Conservation (phyloP, 2,329 filamentous ascomycete species). For the Fusarium incarnatum region DNA sequence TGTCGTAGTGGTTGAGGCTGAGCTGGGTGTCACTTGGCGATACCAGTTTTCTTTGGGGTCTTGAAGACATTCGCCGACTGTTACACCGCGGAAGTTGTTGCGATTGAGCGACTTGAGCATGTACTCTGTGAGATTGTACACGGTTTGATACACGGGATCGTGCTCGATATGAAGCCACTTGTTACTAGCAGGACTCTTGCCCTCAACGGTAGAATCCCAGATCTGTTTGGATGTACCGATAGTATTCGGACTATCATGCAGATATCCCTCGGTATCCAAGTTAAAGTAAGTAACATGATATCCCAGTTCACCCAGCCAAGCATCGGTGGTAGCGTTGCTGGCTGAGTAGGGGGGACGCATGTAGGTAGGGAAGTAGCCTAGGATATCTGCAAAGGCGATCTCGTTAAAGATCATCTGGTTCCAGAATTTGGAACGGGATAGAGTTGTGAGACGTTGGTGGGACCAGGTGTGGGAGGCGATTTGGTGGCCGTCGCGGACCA, state of each 20-base stretch:
- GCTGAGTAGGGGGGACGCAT: conserved; percentile 62
- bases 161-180: conserved; percentile 66
- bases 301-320: conserved; percentile 57
- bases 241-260: conserved; percentile 61
- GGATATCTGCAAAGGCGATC: conserved; percentile 55
- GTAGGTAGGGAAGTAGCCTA: conserved; percentile 57
- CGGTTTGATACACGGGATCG: conserved; percentile 61
- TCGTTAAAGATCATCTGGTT: conserved; percentile 59
- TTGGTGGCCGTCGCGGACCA: conserved; percentile 67
- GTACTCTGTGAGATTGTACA: conserved; percentile 57
- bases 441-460: conserved; percentile 56
- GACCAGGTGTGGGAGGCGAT: conserved; percentile 66
- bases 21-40: conserved; percentile 38
- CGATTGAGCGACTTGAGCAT: conserved; percentile 56
- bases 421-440: conserved; percentile 50
- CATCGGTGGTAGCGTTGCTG: conserved; percentile 55
- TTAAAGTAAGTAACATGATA: conserved; percentile 71
- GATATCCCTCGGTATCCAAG: conserved; percentile 70
- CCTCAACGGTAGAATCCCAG: conserved; percentile 54
- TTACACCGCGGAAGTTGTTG: conserved; percentile 60
- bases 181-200: conserved; percentile 35
- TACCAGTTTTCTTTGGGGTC: conserved; percentile 68
- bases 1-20: background rate
- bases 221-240: conserved; percentile 60
- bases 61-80: conserved; percentile 64